Evolutionary conservation across 192 early-diverging fungal genomes (phyloP).

Genomic region (Entrophospora sp.): DNA sequence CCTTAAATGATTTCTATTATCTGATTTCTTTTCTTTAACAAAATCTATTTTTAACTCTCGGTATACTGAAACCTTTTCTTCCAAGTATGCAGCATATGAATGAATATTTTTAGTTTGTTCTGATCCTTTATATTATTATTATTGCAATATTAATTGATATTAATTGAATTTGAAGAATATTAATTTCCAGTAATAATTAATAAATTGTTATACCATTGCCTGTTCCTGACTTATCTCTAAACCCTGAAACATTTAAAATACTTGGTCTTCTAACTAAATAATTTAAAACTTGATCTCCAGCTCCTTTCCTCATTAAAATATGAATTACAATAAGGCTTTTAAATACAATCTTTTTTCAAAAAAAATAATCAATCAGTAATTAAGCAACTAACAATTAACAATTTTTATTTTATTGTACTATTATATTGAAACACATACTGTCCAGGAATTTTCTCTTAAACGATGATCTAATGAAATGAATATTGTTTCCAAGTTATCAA

Average conservation of each 20-base stretch:
- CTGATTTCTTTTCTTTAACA: constrained; percentile 33
- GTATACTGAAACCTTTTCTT: constrained; percentile 59
- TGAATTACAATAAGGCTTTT: constrained; percentile 69
- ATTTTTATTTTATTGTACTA: neutral
- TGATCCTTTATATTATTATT: constrained; percentile 10
- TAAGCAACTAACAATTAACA: neutral
- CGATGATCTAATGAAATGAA: constrained; percentile 39
- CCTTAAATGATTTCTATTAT: constrained; percentile 40
- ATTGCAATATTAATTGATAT: neutral
- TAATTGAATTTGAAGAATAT: neutral
- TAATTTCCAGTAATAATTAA: neutral
- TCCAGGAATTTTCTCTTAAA: constrained; percentile 51
- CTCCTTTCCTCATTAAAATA: constrained; percentile 61
- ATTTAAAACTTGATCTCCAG: constrained; percentile 48
- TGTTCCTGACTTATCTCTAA: constrained; percentile 38
- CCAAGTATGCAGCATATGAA: constrained; percentile 58
- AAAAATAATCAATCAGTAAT: neutral
- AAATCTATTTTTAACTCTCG: constrained; percentile 57
- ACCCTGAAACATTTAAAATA: constrained; percentile 37
- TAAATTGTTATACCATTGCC: constrained; percentile 23
- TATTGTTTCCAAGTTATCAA: constrained; percentile 34
- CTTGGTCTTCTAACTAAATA: constrained; percentile 42
- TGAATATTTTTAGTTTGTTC: constrained; percentile 56
- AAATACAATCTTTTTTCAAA: constrained; percentile 31
- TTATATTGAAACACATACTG: constrained; percentile 46